Conservation (phyloP, 2,329 filamentous ascomycete genomes). For the Apiospora saccharicola region DNA sequence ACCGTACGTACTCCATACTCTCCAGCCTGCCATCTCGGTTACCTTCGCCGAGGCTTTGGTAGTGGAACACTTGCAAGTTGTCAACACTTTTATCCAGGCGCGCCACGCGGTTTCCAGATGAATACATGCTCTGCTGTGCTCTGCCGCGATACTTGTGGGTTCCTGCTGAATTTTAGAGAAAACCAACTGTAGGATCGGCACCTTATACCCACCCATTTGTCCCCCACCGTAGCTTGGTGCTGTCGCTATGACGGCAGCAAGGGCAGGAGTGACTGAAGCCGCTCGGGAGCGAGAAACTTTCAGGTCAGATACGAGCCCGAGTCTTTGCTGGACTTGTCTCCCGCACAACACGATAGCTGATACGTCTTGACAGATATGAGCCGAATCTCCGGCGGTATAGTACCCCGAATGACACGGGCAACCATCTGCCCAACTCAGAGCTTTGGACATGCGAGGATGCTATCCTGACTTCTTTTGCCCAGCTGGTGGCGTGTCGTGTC, state of each 20-base stretch:
- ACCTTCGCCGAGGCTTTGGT: not conserved
- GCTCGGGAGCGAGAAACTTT: conserved; percentile 15
- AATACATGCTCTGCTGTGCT: not conserved
- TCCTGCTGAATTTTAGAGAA: not conserved
- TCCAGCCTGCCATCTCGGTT: not conserved
- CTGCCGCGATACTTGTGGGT: not conserved
- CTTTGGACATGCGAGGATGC: not conserved
- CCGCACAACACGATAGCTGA: not conserved
- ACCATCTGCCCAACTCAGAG: not conserved
- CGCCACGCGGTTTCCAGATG: not conserved
- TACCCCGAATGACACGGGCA: not conserved
- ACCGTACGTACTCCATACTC: not conserved
- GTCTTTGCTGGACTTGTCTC: not conserved
- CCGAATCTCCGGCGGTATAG: not conserved
- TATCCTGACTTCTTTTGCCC: conserved; percentile 57
- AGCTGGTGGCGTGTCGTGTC: conserved; percentile 54
- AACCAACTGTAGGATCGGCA: not conserved
- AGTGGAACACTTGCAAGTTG: not conserved
- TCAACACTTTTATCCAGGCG: not conserved
- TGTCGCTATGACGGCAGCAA: conserved; percentile 11
- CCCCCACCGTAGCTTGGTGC: not conserved
- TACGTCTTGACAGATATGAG: not conserved
- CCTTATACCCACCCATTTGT: not conserved
- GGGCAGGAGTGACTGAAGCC: not conserved
- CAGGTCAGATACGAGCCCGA: not conserved